A percentile compares a stretch with the other conserved stretches of the same genome.
phyloP scores from a whole-genome alignment of 179 eudicot species.

The Drosera spatulata region DNA sequence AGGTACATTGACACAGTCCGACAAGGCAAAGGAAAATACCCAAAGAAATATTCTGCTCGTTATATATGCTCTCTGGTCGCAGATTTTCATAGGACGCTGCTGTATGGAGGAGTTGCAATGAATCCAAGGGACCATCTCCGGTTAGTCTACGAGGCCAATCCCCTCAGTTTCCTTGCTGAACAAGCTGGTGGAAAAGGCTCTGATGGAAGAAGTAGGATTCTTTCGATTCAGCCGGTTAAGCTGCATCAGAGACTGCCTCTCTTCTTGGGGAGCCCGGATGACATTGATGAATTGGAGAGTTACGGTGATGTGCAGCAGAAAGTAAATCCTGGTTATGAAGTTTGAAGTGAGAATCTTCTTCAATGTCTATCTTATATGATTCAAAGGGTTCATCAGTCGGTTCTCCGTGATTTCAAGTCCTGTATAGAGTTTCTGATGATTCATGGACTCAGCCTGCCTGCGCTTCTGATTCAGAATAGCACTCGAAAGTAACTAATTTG shows the following conservation, averaged over 20 bases:
- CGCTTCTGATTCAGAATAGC: no score
- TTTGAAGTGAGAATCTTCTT: slow-evolving; percentile 18
- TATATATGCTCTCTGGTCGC: slow-evolving; percentile 98
- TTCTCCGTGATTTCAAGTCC: no score
- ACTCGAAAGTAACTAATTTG: no score
- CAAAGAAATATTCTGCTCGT: slow-evolving; percentile 92
- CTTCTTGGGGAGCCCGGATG: slow-evolving; percentile 83
- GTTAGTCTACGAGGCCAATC: slow-evolving; percentile 91
- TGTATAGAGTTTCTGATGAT: no score
- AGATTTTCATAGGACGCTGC: slow-evolving; percentile 86
- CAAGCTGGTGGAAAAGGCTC: slow-evolving; percentile 32
- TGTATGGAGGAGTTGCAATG: slow-evolving; percentile 97
- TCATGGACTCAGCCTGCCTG: no score
- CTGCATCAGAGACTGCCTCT: slow-evolving; percentile 87
- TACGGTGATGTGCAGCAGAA: slow-evolving; percentile 83
- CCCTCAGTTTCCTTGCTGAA: slow-evolving; percentile 73
- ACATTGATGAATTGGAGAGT: slow-evolving; percentile 88
- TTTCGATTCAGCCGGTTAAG: slow-evolving; percentile 72
- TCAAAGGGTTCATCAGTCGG: no score
- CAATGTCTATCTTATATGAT: no score
- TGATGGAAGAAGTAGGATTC: slow-evolving; percentile 70
- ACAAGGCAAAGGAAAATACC: slow-evolving; percentile 86
- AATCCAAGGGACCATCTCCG: slow-evolving; percentile 99
- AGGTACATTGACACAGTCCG: slow-evolving; percentile 79
- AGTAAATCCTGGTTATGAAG: slow-evolving; percentile 97